Evolutionary conservation across 2,329 filamentous ascomycete genomes (phyloP).

Genomic region (Colletotrichum truncatum): DNA sequence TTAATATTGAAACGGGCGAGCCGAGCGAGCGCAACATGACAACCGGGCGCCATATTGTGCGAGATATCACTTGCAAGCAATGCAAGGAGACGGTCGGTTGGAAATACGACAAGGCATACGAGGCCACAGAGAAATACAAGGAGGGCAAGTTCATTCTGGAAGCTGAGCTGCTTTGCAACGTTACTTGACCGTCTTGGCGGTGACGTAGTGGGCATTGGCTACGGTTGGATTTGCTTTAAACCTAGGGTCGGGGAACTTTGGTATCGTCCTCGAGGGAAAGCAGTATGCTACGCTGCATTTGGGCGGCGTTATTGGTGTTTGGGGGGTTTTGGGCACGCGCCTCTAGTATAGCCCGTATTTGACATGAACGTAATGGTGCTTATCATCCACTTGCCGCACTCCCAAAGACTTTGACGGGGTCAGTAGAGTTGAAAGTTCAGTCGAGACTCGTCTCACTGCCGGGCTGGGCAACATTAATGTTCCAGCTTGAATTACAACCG

Average conservation of each 20-base stretch:
- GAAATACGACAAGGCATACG: slow-evolving; percentile 99
- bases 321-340: not conserved
- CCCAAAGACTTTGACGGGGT: no score
- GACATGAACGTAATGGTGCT: not conserved
- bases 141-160: slow-evolving; percentile 98
- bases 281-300: not conserved
- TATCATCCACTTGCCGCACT: not conserved
- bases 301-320: not conserved
- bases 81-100: slow-evolving; percentile 95
- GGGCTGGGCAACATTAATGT: no score
- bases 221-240: not conserved
- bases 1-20: slow-evolving; percentile 86
- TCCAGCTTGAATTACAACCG: no score
- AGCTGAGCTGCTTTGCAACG: slow-evolving; percentile 86
- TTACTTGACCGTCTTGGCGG: slow-evolving; percentile 60
- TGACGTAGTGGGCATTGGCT: not conserved
- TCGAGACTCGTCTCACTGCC: no score
- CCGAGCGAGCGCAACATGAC: slow-evolving; percentile 98
- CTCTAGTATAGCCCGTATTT: no score
- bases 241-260: not conserved
- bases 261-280: not conserved
- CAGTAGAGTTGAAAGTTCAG: no score
- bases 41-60: slow-evolving; percentile 91
- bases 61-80: slow-evolving; percentile 90
- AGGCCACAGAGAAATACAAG: slow-evolving; percentile 94